phyloP scores from a whole-genome alignment of 768 basidiomycete genomes.

The Boletus pseudo-olivaceus region DNA sequence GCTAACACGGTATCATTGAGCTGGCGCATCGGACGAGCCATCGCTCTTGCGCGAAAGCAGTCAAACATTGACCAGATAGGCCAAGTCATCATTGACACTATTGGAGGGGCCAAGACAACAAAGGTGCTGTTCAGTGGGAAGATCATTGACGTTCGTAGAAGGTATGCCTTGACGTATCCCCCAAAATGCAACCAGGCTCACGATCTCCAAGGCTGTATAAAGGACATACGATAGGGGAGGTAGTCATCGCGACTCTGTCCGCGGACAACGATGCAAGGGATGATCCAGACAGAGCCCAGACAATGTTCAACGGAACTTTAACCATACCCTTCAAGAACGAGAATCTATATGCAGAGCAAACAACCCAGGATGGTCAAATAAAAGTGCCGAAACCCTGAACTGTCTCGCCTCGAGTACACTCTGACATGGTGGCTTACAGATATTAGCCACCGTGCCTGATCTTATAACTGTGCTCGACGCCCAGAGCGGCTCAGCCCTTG shows the following conservation, averaged over 20 bases:
- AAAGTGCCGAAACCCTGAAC: conserved; percentile 10
- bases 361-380: conserved; percentile 26
- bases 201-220: conserved; percentile 26
- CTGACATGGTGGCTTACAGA: conserved; percentile 27
- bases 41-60: conserved; percentile 47
- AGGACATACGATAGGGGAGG: conserved; percentile 40
- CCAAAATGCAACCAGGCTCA: not conserved
- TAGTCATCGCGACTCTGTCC: conserved; percentile 29
- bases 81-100: conserved; percentile 33
- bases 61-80: conserved; percentile 40
- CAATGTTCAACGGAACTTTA: conserved; percentile 33
- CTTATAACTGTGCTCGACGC: conserved; percentile 62
- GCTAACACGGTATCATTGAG: conserved; percentile 54
- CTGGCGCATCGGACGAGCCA: conserved; percentile 61
- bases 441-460: conserved; percentile 60
- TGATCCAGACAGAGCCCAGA: conserved; percentile 12
- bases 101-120: conserved; percentile 34
- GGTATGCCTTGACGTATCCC: conserved; percentile 10
- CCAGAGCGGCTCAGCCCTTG: conserved; percentile 57
- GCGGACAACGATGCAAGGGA: conserved; percentile 29
- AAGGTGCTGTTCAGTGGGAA: conserved; percentile 56
- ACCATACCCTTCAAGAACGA: conserved; percentile 63
- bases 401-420: not conserved
- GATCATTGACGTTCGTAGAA: conserved; percentile 48
- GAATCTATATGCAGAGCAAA: conserved; percentile 49